Percentiles rank a stretch among this genome's conserved stretches.
phyloP scores from a whole-genome alignment of 306 rosid genomes.

The Medicago truncatula region DNA sequence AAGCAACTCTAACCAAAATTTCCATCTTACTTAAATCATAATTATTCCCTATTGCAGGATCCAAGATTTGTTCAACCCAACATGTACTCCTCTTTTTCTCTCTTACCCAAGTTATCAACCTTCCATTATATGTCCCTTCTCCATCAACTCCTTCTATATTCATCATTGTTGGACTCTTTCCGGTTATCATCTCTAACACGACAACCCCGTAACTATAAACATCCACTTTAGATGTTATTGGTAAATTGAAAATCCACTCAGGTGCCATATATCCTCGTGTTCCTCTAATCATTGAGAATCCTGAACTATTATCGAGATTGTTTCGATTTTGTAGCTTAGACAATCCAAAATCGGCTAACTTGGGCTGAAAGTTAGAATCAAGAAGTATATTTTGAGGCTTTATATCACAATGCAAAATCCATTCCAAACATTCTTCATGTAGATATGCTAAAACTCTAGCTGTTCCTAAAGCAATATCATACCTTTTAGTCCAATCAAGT shows the following conservation, averaged over 20 bases:
- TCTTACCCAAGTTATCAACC: conserved; percentile 52
- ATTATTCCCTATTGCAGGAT: conserved; percentile 34
- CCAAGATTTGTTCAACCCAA: conserved; percentile 46
- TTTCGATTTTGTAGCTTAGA: conserved; percentile 43
- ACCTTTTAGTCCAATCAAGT: conserved; percentile 38
- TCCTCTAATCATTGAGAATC: conserved; percentile 61
- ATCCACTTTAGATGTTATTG: conserved; percentile 43
- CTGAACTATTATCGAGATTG: conserved; percentile 14
- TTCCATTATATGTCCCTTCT: conserved; percentile 32
- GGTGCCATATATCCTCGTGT: conserved; percentile 70
- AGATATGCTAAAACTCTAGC: conserved; percentile 60
- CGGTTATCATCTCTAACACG: conserved; percentile 40
- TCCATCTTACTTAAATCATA: conserved; percentile 42
- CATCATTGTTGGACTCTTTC: conserved; percentile 39
- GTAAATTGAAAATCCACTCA: conserved; percentile 34
- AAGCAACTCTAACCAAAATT: conserved; percentile 45
- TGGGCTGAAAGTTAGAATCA: conserved; percentile 34
- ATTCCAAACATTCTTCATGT: conserved; percentile 65
- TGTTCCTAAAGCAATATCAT: conserved; percentile 44
- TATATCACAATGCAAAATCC: conserved; percentile 62
- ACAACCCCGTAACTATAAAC: conserved; percentile 45
- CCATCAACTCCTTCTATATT: conserved; percentile 12
- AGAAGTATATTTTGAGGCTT: conserved; percentile 42
- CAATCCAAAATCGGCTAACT: conserved; percentile 46
- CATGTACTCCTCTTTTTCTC: conserved; percentile 35